These are phyloP conservation scores for Immersiella caudata DNA, from an alignment of 495 filamentous ascomycete species.

Conservation along the genomic window DNA sequence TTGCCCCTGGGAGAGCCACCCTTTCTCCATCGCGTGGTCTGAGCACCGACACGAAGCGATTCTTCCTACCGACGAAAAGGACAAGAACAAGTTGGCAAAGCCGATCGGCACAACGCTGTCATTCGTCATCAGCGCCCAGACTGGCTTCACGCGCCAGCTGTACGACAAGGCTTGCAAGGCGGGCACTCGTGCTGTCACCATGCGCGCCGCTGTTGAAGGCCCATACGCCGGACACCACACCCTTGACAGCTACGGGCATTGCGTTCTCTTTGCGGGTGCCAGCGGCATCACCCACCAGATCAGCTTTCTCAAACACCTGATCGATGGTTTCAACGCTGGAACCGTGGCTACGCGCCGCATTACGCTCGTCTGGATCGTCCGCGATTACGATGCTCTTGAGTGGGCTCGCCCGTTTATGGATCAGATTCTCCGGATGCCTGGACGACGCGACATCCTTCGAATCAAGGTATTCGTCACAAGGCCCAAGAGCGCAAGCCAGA, in stretches of 20 bases:
- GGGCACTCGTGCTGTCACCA: conserved; percentile 28
- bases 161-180: conserved; percentile 54
- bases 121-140: conserved; percentile 81
- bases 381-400: conserved; percentile 81
- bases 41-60: conserved; percentile 42
- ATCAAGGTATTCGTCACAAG: conserved; percentile 88
- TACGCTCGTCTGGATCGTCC: conserved; percentile 88
- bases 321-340: conserved; percentile 70
- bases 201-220: conserved; percentile 69
- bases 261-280: conserved; percentile 87
- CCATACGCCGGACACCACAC: conserved; percentile 83
- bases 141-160: conserved; percentile 83
- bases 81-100: conserved; percentile 26
- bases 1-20: conserved; percentile 83
- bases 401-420: conserved; percentile 97
- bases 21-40: conserved; percentile 92
- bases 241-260: conserved; percentile 87
- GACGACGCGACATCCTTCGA: conserved; percentile 74
- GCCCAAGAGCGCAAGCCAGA: conserved; percentile 71
- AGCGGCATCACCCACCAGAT: conserved; percentile 95
- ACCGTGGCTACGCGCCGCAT: conserved; percentile 79
- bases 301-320: conserved; percentile 80
- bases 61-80: conserved; percentile 37
- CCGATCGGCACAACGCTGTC: conserved; percentile 46
- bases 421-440: conserved; percentile 74